These are phyloP conservation scores for Centaurea solstitialis DNA, from an alignment of 129 eudicot genomes.

Conservation along the genomic window DNA sequence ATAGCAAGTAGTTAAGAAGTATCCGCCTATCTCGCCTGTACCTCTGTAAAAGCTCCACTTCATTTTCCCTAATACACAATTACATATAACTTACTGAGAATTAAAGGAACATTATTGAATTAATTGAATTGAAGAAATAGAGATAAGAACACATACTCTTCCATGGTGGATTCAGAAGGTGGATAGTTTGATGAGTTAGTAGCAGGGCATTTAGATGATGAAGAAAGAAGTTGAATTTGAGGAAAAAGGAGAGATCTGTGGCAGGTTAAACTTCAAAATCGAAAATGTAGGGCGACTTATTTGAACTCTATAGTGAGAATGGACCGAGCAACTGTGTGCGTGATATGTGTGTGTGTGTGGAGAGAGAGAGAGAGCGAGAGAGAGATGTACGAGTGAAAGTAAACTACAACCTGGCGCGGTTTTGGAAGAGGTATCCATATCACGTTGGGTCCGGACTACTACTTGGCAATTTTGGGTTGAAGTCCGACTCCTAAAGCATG, in stretches of 20 bases:
- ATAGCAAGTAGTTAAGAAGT: constrained; percentile 71
- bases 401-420: too few relatives aligned
- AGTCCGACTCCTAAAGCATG: too few relatives aligned
- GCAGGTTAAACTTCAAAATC: constrained; percentile 21
- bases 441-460: too few relatives aligned
- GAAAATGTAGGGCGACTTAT: constrained; percentile 18
- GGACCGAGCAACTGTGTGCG: constrained; percentile 11
- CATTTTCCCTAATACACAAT: constrained; percentile 54
- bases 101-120: not conserved
- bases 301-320: constrained; percentile 11
- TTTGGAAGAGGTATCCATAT: too few relatives aligned
- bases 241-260: constrained; percentile 18
- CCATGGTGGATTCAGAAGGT: constrained; percentile 24
- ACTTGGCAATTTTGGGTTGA: too few relatives aligned
- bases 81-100: not conserved
- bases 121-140: not conserved
- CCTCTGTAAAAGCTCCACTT: constrained; percentile 75
- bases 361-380: not conserved
- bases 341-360: not conserved
- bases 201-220: not conserved
- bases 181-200: constrained; percentile 6
- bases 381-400: not conserved
- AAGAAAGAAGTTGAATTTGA: constrained; percentile 19
- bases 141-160: constrained; percentile 25
- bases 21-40: constrained; percentile 88